These are phyloP conservation scores for Ganoderma boninense DNA, from an alignment of 1,284 basidiomycete species.

Conservation along the genomic window DNA sequence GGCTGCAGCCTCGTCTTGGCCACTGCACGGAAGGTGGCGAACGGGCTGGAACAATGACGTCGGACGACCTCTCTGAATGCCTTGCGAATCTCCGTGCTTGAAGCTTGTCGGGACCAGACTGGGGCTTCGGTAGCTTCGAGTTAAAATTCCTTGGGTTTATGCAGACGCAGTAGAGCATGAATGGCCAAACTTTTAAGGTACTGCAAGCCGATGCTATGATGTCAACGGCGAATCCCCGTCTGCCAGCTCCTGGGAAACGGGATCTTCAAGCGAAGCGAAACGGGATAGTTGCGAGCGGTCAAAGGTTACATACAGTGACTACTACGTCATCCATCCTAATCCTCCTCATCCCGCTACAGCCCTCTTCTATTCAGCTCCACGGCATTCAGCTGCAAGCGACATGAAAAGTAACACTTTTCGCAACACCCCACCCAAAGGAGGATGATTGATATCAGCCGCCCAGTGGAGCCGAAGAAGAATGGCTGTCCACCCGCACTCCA, in stretches of 20 bases:
- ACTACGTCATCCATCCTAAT: neutral
- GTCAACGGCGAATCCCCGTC: neutral
- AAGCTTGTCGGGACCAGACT: neutral
- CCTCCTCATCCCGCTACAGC: neutral
- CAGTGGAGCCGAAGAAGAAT: constrained; percentile 11
- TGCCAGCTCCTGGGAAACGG: neutral
- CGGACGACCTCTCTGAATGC: neutral
- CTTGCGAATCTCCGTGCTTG: neutral
- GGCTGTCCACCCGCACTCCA: neutral
- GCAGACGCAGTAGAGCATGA: neutral
- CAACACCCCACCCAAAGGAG: neutral
- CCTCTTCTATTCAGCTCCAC: neutral
- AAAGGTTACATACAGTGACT: neutral
- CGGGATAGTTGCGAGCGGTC: neutral
- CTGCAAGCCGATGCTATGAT: neutral
- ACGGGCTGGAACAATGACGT: neutral
- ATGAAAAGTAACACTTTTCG: too few relatives aligned
- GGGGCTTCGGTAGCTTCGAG: neutral
- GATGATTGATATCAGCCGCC: constrained; percentile 17
- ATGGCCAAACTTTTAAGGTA: neutral
- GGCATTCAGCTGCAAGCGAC: neutral
- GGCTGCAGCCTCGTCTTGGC: neutral
- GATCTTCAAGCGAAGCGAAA: neutral
- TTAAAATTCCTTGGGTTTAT: neutral
- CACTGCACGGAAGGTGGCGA: neutral